phyloP scores from a whole-genome alignment of 2,329 filamentous ascomycete species.

The Calonectria crousiana region DNA sequence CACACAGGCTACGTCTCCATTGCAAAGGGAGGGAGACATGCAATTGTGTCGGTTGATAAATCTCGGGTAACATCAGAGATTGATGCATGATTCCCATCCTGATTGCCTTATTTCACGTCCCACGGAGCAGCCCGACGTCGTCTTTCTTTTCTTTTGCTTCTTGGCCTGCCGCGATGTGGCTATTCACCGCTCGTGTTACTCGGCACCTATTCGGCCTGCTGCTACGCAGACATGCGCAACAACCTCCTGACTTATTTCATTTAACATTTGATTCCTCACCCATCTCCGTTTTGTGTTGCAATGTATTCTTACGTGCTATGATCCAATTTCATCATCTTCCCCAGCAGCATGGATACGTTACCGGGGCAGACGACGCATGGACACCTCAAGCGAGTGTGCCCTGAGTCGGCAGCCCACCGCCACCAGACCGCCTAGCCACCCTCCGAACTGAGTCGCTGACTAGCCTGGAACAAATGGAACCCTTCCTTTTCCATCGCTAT shows the following conservation, averaged over 20 bases:
- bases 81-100: not conserved
- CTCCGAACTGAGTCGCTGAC: slow-evolving; percentile 24
- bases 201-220: not conserved
- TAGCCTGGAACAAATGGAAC: slow-evolving; percentile 35
- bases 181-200: not conserved
- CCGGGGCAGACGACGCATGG: slow-evolving; percentile 6
- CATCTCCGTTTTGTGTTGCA: slow-evolving; percentile 4
- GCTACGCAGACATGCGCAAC: not conserved
- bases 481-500: slow-evolving; percentile 8
- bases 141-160: not conserved
- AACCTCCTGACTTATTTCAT: slow-evolving; percentile 2
- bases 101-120: slow-evolving; percentile 8
- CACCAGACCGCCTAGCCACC: slow-evolving; percentile 15
- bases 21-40: not conserved
- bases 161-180: not conserved
- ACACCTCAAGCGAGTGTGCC: slow-evolving; percentile 17
- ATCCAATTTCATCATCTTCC: not conserved
- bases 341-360: slow-evolving; percentile 8
- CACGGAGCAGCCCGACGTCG: not conserved
- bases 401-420: slow-evolving; percentile 28
- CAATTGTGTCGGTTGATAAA: not conserved
- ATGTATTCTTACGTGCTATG: not conserved
- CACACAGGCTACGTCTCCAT: not conserved
- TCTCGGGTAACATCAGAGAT: not conserved
- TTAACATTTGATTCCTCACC: not conserved